Conservation (phyloP, 139 green algal genomes). For the Mesotaenium endlicherianum region DNA sequence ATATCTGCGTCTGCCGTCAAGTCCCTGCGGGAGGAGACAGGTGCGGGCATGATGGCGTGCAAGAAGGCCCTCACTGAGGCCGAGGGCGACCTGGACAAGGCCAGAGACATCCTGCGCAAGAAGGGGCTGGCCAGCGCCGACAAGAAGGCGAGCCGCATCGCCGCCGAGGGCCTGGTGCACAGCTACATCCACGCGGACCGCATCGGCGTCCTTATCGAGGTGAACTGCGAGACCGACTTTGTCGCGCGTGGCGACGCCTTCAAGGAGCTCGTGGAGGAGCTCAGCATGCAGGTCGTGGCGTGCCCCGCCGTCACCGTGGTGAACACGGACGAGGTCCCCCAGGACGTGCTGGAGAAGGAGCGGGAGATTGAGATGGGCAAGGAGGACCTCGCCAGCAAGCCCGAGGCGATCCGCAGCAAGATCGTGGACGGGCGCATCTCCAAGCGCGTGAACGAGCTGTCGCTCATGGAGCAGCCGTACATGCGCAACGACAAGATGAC, state of each 20-base stretch:
- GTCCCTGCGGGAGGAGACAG: constrained; percentile 79
- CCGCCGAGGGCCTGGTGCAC: constrained; percentile 76
- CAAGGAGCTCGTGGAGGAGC: constrained; percentile 78
- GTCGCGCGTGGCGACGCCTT: constrained; percentile 88
- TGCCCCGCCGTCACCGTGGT: constrained; percentile 63
- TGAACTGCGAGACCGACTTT: constrained; percentile 99
- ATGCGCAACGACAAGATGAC: constrained; percentile 90
- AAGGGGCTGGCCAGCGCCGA: constrained; percentile 90
- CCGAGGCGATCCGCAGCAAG: constrained; percentile 89
- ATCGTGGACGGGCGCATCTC: constrained; percentile 91
- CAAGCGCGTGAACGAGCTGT: constrained; percentile 84
- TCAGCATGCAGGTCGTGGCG: constrained; percentile 65
- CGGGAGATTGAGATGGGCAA: constrained; percentile 91
- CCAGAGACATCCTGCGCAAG: constrained; percentile 85
- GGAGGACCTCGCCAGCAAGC: constrained; percentile 92
- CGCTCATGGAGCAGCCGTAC: constrained; percentile 85
- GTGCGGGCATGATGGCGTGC: constrained; percentile 99
- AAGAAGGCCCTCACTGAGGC: constrained; percentile 91
- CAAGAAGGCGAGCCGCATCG: constrained; percentile 94
- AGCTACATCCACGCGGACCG: constrained; percentile 93
- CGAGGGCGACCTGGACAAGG: constrained; percentile 76
- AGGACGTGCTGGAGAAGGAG: constrained; percentile 78
- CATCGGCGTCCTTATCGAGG: constrained; percentile 61
- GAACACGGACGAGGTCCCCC: constrained; percentile 70
- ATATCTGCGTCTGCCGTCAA: constrained; percentile 80